These are phyloP conservation scores for Abelmoschus esculentus DNA, from an alignment of 345 rosid genomes.

Conservation along the genomic window DNA sequence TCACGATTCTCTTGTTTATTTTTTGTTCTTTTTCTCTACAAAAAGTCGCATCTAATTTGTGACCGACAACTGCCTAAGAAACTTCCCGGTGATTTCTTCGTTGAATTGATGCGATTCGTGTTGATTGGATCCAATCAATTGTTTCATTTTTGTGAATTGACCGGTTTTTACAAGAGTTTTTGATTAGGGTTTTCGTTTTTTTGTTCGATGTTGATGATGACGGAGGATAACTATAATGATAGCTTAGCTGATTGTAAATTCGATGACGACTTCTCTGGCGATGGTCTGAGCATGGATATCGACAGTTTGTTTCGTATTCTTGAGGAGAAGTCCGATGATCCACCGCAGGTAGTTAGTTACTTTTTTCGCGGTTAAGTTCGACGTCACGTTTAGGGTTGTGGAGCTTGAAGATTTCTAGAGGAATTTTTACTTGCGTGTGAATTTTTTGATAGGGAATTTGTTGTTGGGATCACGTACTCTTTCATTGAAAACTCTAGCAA, in stretches of 20 bases:
- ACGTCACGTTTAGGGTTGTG: neutral
- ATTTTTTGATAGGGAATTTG: neutral
- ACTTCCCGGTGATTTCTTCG: conserved; percentile 1
- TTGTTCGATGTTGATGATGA: conserved; percentile 25
- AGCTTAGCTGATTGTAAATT: conserved; percentile 5
- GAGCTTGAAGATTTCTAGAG: neutral
- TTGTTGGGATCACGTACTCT: neutral
- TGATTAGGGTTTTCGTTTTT: conserved; percentile 8
- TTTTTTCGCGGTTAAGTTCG: conserved; percentile 1
- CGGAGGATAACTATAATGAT: conserved; percentile 17
- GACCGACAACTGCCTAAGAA: conserved; percentile 23
- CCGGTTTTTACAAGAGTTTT: neutral
- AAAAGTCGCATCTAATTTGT: conserved; percentile 25
- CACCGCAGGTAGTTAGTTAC: conserved; percentile 31
- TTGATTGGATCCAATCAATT: conserved; percentile 4
- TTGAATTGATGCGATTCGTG: conserved; percentile 3
- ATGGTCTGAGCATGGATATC: conserved; percentile 33
- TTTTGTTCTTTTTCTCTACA: neutral
- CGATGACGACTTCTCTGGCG: conserved; percentile 16
- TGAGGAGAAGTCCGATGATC: conserved; percentile 28
- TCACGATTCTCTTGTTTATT: conserved; percentile 4
- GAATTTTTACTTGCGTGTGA: neutral
- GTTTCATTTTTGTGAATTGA: neutral
- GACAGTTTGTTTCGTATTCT: conserved; percentile 30
- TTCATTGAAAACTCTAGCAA: neutral